Conservation (phyloP, 805 yeast species). For the Yamadazyma olivae region DNA sequence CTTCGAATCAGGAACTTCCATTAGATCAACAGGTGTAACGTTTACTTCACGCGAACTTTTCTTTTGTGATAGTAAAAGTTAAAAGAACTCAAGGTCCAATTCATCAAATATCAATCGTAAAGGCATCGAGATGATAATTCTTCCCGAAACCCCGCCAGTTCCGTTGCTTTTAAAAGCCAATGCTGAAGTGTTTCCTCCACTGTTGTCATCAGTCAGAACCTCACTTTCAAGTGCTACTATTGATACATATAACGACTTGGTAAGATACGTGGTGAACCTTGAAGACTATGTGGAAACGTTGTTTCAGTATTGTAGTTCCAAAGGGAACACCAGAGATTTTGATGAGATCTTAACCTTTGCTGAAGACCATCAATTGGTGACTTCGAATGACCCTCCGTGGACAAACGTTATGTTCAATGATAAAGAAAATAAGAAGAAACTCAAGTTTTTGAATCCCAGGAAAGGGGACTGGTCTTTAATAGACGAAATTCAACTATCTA, state of each 20-base stretch:
- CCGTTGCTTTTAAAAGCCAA: conserved; percentile 1
- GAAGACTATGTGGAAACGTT: conserved; percentile 32
- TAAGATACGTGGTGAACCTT: conserved; percentile 28
- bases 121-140: conserved; percentile 13
- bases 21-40: too few relatives aligned
- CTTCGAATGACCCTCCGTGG: conserved; percentile 5
- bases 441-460: not conserved
- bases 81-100: not conserved
- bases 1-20: conserved; percentile 12
- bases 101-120: too few relatives aligned
- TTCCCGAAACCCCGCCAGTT: conserved; percentile 13
- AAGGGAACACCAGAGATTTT: not conserved
- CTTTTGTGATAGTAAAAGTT: too few relatives aligned
- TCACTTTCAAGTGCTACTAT: conserved; percentile 5
- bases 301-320: conserved; percentile 12
- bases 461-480: conserved; percentile 26
- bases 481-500: conserved; percentile 26
- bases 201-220: conserved; percentile 7
- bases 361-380: not conserved
- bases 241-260: conserved; percentile 14
- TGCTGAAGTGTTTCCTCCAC: conserved; percentile 4
- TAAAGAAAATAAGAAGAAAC: not conserved
- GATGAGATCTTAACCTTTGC: conserved; percentile 1
- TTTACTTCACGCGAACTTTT: too few relatives aligned
- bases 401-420: not conserved